Base-by-base conservation (phyloP, 1,284 basidiomycete species). In the Limonomyces culmigenus region DNA sequence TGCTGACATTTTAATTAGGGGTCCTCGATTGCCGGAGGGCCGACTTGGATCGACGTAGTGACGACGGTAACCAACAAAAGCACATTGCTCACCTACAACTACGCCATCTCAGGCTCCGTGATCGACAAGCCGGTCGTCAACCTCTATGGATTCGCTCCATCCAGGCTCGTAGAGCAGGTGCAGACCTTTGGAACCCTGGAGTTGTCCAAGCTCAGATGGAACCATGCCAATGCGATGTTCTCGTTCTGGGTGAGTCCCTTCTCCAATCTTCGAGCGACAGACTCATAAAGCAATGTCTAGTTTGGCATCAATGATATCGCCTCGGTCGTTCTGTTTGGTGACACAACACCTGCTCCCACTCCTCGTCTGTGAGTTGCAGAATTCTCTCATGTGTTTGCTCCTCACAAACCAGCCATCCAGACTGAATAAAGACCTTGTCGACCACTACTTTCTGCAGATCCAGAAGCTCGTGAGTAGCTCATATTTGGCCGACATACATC, bases 301-400 rank as follows among this genome's bases (percentile, higher is more conserved):
- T 73, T 77, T 43, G 74, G 73, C 4, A 76, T 76, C 39, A 74
- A 74, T 38, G 72, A 72, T 42, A 61, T 74, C 33, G 69, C 67
- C 68, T n/a, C n/a, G n/a, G n/a, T n/a, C n/a, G n/a, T n/a, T n/a
- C n/a, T n/a, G n/a, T 8, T 0, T 74, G 70, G 53, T 73, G 74
- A 49, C 71, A 65, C 42, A n/a, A n/a, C n/a, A n/a, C n/a, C n/a
- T n/a, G n/a, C n/a, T n/a, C 70, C 71, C 33, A 15, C 19, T 30
- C n/a, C 20, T 19, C 33, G 36, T 34, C n/a, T 15, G 20, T 25
- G 20, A 18, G 17, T 34, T 12, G 27, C 3, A 5, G 19, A 13
- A 13, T 19, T 2, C 31, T 12, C 18, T 3, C 29, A 16, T 13
- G 25, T 5, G 32, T 18, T 16, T 8, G 25, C 25, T 33, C 8